phyloP scores from a whole-genome alignment of 768 basidiomycete genomes.

The Trametes maxima region DNA sequence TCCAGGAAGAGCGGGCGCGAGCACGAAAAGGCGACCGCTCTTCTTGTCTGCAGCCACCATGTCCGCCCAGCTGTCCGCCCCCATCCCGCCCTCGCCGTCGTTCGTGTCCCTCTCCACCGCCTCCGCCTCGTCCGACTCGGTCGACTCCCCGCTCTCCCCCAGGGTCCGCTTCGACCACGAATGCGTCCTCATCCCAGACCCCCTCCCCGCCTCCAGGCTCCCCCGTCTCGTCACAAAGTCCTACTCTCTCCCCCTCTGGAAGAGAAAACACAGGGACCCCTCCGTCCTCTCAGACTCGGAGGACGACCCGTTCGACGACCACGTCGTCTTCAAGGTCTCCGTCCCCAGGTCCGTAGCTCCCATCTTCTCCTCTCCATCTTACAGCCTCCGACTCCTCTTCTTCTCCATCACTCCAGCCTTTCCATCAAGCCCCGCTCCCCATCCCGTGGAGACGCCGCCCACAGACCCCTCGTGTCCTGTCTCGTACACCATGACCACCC shows the following conservation, averaged over 20 bases:
- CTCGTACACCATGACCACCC: conserved; percentile 55
- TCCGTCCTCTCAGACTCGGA: conserved; percentile 25
- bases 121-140: conserved; percentile 4
- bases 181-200: conserved; percentile 76
- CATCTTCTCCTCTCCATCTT: neutral
- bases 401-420: conserved; percentile 22
- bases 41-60: conserved; percentile 12
- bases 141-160: conserved; percentile 2
- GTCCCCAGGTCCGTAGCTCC: conserved; percentile 55
- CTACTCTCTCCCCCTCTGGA: conserved; percentile 72
- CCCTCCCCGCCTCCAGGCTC: conserved; percentile 41
- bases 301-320: conserved; percentile 38
- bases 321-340: conserved; percentile 61
- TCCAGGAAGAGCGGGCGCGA: neutral
- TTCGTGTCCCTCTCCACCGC: conserved; percentile 10
- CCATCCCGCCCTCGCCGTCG: conserved; percentile 16
- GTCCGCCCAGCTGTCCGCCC: conserved; percentile 16
- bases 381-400: conserved; percentile 1
- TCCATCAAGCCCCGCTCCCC: conserved; percentile 37
- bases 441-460: conserved; percentile 38
- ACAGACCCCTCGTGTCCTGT: conserved; percentile 47
- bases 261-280: conserved; percentile 38
- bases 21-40: neutral
- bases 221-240: conserved; percentile 63
- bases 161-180: conserved; percentile 71